phyloP scores from a whole-genome alignment of 75 land plant genomes.

The Pseudotsuga menziesii region DNA sequence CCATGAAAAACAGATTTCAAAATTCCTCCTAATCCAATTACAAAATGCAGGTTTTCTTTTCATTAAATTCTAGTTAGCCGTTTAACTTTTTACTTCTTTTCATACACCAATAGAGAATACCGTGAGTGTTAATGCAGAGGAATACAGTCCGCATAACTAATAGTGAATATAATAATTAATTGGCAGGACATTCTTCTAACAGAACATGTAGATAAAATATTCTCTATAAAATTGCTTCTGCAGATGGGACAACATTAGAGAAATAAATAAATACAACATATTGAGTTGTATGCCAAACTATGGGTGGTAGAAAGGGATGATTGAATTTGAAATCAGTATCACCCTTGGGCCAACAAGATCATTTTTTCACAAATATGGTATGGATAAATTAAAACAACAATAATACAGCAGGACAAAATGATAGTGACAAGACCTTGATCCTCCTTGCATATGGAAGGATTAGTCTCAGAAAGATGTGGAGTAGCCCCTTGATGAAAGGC shows the following conservation, averaged over 20 bases:
- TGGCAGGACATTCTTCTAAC: not conserved
- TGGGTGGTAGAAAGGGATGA: too few species aligned
- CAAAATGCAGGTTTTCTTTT: not conserved
- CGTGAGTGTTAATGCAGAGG: not conserved
- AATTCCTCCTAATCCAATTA: not conserved
- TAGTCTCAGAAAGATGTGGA: too few species aligned
- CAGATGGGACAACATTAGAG: not conserved
- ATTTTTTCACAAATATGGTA: too few species aligned
- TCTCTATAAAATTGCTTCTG: not conserved
- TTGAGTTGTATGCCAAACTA: not conserved
- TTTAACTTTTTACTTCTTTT: not conserved
- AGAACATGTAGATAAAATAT: not conserved
- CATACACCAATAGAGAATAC: not conserved
- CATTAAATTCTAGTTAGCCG: not conserved
- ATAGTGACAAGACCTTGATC: too few species aligned
- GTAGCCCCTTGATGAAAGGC: too few species aligned
- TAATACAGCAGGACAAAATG: too few species aligned
- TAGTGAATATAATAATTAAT: not conserved
- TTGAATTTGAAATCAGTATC: too few species aligned
- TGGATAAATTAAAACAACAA: too few species aligned
- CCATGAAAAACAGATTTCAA: not conserved
- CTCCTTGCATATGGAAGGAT: too few species aligned
- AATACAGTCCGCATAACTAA: not conserved
- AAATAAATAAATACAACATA: not conserved
- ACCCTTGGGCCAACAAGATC: too few species aligned